Base-by-base conservation (phyloP, 805 yeast species). In the Nakazawaea siamensis region DNA sequence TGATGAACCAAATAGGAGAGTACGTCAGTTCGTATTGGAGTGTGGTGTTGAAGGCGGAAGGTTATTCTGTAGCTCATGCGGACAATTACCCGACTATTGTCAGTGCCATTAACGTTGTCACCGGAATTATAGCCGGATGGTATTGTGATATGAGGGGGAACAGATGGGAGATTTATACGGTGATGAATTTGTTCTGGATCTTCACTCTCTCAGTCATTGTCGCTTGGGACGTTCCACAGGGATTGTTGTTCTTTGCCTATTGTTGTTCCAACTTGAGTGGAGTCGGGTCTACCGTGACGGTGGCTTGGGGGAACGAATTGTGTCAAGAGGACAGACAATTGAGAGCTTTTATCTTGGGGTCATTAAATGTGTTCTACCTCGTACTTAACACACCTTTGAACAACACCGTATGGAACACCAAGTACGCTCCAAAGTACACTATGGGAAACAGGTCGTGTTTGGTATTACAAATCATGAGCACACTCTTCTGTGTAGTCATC, bases 311-410 rank as follows among this genome's bases (percentile, higher is more conserved):
- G 31, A 62, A 60, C 36, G 51, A 62, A 15, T 49, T 52, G 3
- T 49, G 57, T 29, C 64, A 68, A 25, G 65, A 72, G 42, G 84
- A 78, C 49, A 50, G 72, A 18, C 74, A 76, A 55, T 79, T 73
- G 45, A 62, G 82, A 47, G 79, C 83, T 0, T 60, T 77, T 33
- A 77, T 75, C 1, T 55, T 77, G 34, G 83, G 78, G 0, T 72
- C 78, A 0, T 74, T 75, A 80, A 73, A 73, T 50, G 71, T 73
- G 76, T 71, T 73, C 43, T 67, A 74, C 21, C 66, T 70, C 45
- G 76, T 77, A 1, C 72, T 74, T 6, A 75, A 73, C 49, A 76
- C 80, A 1, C 74, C 80, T 80, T 74, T 80, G 77, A 62, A 73
- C 1, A 41, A 75, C 16, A 34, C 75, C 2, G 71, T 76, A 44